phyloP scores from a whole-genome alignment of 2,329 filamentous ascomycete genomes.

The Aspergillus caelatus region DNA sequence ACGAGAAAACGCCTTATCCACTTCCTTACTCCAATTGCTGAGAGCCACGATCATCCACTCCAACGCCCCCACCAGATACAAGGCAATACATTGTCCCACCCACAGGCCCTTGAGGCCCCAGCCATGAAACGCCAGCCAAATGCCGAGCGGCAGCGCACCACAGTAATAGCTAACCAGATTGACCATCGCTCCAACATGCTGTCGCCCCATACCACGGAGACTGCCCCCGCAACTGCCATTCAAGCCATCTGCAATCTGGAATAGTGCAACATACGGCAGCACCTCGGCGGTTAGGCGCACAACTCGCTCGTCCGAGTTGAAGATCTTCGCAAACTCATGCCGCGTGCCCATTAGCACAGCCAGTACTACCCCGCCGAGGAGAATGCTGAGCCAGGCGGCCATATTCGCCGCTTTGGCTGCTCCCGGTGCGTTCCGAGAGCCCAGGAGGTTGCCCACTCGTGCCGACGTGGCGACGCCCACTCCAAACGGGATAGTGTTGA shows the following conservation, averaged over 20 bases:
- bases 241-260: conserved; percentile 86
- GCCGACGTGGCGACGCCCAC: conserved; percentile 79
- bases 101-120: conserved; percentile 81
- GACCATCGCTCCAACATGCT: conserved; percentile 80
- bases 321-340: conserved; percentile 74
- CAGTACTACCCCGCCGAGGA: conserved; percentile 70
- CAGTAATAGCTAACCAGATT: conserved; percentile 85
- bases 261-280: conserved; percentile 83
- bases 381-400: conserved; percentile 71
- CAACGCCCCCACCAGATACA: conserved; percentile 76
- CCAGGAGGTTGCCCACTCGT: conserved; percentile 78
- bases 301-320: conserved; percentile 76
- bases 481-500: conserved; percentile 85
- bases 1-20: conserved; percentile 69
- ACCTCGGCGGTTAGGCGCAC: conserved; percentile 75
- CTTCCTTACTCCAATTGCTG: conserved; percentile 76
- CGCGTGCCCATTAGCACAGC: conserved; percentile 70
- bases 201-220: conserved; percentile 79
- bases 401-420: conserved; percentile 74
- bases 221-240: conserved; percentile 84
- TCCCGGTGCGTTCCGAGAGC: conserved; percentile 65
- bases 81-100: conserved; percentile 78
- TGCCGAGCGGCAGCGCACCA: conserved; percentile 77
- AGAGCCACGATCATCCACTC: conserved; percentile 80
- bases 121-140: conserved; percentile 82